Evolutionary conservation across 2,329 filamentous ascomycete genomes (phyloP).

Genomic region (Diplocarpon rosae): DNA sequence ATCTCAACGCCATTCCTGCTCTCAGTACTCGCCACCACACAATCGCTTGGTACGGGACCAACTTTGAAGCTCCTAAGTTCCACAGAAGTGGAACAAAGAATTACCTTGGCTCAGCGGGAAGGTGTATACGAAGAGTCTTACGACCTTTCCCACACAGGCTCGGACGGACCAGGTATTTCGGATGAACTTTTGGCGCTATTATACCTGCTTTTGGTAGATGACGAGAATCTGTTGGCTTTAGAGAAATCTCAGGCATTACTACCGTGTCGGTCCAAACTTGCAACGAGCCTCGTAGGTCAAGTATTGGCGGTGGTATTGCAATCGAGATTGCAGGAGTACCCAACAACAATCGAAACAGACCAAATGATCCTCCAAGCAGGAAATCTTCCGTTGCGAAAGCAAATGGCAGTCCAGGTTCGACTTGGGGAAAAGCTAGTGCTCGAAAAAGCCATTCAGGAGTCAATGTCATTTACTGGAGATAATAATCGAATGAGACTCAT

Average conservation of each 20-base stretch:
- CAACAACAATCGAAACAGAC: constrained; percentile 42
- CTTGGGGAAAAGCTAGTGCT: constrained; percentile 54
- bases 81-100: constrained; percentile 22
- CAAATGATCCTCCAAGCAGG: constrained; percentile 28
- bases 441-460: constrained; percentile 33
- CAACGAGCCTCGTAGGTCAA: constrained; percentile 29
- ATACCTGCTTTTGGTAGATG: constrained; percentile 33
- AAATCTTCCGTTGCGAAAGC: constrained; percentile 26
- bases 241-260: constrained; percentile 27
- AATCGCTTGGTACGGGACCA: neutral
- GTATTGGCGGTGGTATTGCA: constrained; percentile 31
- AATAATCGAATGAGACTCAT: constrained; percentile 27
- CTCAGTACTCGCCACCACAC: constrained; percentile 8
- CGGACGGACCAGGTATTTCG: constrained; percentile 23
- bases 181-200: constrained; percentile 30
- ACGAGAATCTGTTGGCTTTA: constrained; percentile 29
- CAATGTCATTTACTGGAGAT: constrained; percentile 21
- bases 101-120: constrained; percentile 41
- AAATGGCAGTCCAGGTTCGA: constrained; percentile 49
- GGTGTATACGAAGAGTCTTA: constrained; percentile 50
- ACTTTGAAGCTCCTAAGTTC: constrained; percentile 17
- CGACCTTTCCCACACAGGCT: constrained; percentile 32
- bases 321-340: constrained; percentile 36
- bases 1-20: constrained; percentile 41
- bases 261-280: constrained; percentile 32